Evolutionary conservation across 768 basidiomycete genomes (phyloP).

Genomic region (Tricholoma hemisulphureum): DNA sequence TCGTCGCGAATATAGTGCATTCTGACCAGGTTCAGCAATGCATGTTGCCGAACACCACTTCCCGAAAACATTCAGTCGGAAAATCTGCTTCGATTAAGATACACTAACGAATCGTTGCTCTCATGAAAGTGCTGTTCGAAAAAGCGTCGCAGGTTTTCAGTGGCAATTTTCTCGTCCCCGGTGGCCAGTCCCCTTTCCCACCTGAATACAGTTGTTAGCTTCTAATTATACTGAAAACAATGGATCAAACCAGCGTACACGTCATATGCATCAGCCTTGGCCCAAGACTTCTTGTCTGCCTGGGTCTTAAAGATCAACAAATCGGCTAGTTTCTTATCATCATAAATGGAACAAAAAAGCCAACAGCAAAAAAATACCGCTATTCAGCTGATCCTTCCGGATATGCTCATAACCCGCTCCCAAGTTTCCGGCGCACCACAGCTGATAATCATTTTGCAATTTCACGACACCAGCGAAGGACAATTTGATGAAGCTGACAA

Average conservation of each 20-base stretch:
- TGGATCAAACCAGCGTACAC: conserved; percentile 40
- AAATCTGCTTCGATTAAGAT: background rate
- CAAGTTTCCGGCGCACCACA: conserved; percentile 55
- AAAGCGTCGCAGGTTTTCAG: conserved; percentile 71
- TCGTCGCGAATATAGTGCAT: conserved; percentile 76
- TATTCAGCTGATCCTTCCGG: conserved; percentile 53
- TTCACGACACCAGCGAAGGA: conserved; percentile 71
- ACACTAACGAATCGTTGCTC: conserved; percentile 72
- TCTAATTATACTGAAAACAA: background rate
- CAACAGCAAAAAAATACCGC: conserved; percentile 29
- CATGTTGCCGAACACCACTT: conserved; percentile 79
- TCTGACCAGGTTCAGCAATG: conserved; percentile 71
- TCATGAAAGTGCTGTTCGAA: conserved; percentile 87
- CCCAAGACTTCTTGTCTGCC: conserved; percentile 65
- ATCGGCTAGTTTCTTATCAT: conserved; percentile 33
- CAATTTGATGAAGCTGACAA: conserved; percentile 70
- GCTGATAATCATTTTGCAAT: conserved; percentile 63
- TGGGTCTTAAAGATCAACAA: conserved; percentile 59
- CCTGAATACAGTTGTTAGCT: conserved; percentile 34
- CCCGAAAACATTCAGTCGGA: background rate
- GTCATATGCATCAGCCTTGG: conserved; percentile 58
- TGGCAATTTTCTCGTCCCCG: conserved; percentile 68
- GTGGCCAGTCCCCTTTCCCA: conserved; percentile 64
- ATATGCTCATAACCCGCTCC: conserved; percentile 48
- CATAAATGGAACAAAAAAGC: background rate